Base-by-base conservation (phyloP, 1,139 yeast genomes). In the Blastobotrys raffinosifermentans region DNA sequence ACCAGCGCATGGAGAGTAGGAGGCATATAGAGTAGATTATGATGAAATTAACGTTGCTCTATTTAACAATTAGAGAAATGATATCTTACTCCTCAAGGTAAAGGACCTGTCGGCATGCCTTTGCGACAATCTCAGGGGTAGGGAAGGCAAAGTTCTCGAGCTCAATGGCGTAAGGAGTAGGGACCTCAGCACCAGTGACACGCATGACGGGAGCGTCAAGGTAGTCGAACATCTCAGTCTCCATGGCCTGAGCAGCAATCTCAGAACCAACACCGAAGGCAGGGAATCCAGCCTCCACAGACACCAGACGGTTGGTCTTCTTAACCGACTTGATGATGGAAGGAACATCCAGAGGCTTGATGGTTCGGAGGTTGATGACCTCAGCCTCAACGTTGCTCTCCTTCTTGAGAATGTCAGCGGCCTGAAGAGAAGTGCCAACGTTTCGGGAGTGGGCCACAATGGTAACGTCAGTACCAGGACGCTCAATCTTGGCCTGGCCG, bases 81-180 rank as follows among this genome's bases (percentile, higher is more conserved):
- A n/a, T 13, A 25, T 25, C 5, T 41, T 55, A 47, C 62, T 58
- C 56, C 46, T 73, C 75, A 73, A 81, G 55, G 51, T 93, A 83
- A 64, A 89, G 74, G 40, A 84, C 96, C 68, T 83, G 82, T 75
- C 82, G 89, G 53, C 80, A 78, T 53, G 95, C 96, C 73, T 91
- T 82, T 62, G 84, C 75, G 55, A 93, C 83, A 51, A 87, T 77
- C 60, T 86, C 94, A 44, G 84, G 75, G 64, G 89, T 95, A 64
- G 98, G 98, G 95, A 93, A 91, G 41, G 98, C 96, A 63, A 91
- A 85, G 70, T 84, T 94, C 75, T 93, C 99, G 63, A 93, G 77
- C 69, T 83, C 93, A 67, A 80, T 77, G 54, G 96, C 96, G 64
- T 93, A 93, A 50, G 99, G 99, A 54, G 98, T 93, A 63, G 99